phyloP scores from a whole-genome alignment of 2,329 filamentous ascomycete species.

The Fusarium verticillioides region DNA sequence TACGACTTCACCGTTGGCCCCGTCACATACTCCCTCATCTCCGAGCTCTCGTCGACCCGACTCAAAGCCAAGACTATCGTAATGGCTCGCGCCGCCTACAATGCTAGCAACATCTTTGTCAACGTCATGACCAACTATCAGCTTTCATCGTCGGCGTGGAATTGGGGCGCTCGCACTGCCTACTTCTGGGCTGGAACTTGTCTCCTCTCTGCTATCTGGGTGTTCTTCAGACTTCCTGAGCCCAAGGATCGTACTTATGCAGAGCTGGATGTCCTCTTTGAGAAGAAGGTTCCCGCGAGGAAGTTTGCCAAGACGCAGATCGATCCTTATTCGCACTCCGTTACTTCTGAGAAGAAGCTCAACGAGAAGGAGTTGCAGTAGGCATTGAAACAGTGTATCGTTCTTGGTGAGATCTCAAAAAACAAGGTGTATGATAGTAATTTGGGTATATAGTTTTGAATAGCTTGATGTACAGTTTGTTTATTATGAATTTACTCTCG shows the following conservation, averaged over 20 bases:
- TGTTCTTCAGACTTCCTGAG: slow-evolving; percentile 63
- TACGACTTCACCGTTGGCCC: slow-evolving; percentile 67
- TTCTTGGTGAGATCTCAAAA: too few relatives aligned
- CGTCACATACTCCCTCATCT: slow-evolving; percentile 62
- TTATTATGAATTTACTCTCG: not conserved
- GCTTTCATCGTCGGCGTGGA: slow-evolving; percentile 58
- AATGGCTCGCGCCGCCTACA: slow-evolving; percentile 56
- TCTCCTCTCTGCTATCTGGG: slow-evolving; percentile 60
- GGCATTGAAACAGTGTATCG: not conserved
- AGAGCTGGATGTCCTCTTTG: slow-evolving; percentile 57
- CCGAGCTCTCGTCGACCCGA: slow-evolving; percentile 64
- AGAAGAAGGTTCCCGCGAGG: slow-evolving; percentile 52
- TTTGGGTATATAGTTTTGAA: not conserved
- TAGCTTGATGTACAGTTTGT: not conserved
- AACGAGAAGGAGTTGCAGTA: slow-evolving; percentile 21
- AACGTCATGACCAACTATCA: slow-evolving; percentile 62
- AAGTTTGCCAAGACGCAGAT: slow-evolving; percentile 54
- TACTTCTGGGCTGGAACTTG: slow-evolving; percentile 62
- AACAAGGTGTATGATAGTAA: not conserved
- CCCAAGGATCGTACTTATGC: slow-evolving; percentile 61
- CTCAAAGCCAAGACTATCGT: slow-evolving; percentile 67
- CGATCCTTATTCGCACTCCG: slow-evolving; percentile 48
- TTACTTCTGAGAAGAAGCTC: slow-evolving; percentile 6
- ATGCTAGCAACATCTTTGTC: slow-evolving; percentile 62
- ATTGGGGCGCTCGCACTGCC: slow-evolving; percentile 60